Evolutionary conservation across 225 moss, liverwort and hornwort species (phyloP), one percentile per base, ranked within the genome.

Genomic region (Antitrichia curtipendula): DNA sequence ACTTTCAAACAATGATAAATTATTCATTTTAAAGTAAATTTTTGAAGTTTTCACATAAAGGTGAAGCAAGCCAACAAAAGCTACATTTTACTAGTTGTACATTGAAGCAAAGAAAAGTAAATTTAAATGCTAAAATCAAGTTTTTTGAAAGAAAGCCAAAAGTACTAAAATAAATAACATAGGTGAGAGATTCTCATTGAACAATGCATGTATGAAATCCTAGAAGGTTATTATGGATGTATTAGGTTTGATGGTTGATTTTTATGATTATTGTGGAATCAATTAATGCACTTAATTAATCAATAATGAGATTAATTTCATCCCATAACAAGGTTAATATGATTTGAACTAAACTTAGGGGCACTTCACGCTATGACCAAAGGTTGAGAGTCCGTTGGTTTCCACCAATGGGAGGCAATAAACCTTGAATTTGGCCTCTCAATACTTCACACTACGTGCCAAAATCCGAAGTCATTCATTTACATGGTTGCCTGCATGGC

Each of bases 61-160:
- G 25, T 41, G 25, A 70, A 70, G 13, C 41, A 41, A 41, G 15
- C 25, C 8, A 25, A 8, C 0, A 25, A 70, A 69, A 70, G 5
- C 0, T 41, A 0, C 3, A 27, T 70, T 25, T 5, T 70, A 0
- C 15, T 15, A 38, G 3, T 9, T 15, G 25, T 25, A 25, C 5
- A 41, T 9, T 15, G 41, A 70, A 25, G 8, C 14, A 41, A 41
- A 25, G 70, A 41, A 25, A 41, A 25, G 1, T 41, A 15, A 41
- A 15, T 69, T 41, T 7, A 1, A 70, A 70, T 70, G 16, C 25
- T 70, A 15, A 70, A 70, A 41, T 41, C 5, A 25, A 8, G 2
- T 3, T 8, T 23, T 70, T 25, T 36, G 15, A 16, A 24, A 8
- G 15, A 15, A 41, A 41, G 3, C 0, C 2, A 2, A 8, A 70